phyloP scores from a whole-genome alignment of 306 rosid species.

The Vigna trinervia region DNA sequence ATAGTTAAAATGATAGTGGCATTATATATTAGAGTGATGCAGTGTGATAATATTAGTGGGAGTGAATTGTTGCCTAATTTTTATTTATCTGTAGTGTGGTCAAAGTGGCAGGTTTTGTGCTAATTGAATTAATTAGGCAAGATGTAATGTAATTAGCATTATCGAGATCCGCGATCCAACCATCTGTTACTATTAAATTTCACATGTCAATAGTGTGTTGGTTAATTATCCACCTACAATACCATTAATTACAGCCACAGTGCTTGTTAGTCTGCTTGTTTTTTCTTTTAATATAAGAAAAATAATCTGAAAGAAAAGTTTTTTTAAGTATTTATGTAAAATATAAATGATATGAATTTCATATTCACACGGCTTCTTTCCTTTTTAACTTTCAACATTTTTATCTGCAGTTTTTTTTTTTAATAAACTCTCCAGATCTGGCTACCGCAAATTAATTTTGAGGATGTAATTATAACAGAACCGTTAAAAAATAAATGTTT shows the following conservation, averaged over 20 bases:
- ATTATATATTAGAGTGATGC: background rate
- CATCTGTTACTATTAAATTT: background rate
- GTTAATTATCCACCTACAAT: background rate
- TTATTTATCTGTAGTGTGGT: background rate
- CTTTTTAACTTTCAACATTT: too few relatives aligned
- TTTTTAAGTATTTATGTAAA: too few relatives aligned
- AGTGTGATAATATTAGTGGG: background rate
- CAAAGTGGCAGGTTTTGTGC: background rate
- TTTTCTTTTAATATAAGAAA: too few relatives aligned
- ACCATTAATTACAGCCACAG: background rate
- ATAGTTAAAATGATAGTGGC: background rate
- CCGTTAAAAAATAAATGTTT: too few relatives aligned
- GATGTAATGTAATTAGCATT: background rate
- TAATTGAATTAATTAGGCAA: background rate
- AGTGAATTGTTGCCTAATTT: background rate
- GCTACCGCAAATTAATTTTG: too few relatives aligned
- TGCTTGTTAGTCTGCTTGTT: too few relatives aligned
- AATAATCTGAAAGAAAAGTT: too few relatives aligned
- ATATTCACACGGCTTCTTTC: too few relatives aligned
- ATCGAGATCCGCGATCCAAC: background rate
- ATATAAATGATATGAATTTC: too few relatives aligned
- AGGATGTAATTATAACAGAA: too few relatives aligned
- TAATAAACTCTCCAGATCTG: too few relatives aligned
- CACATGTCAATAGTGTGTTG: constrained; percentile 8
- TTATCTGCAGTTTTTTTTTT: too few relatives aligned